Base-by-base conservation (phyloP, 1,284 basidiomycete species). In the Naganishia albida region DNA sequence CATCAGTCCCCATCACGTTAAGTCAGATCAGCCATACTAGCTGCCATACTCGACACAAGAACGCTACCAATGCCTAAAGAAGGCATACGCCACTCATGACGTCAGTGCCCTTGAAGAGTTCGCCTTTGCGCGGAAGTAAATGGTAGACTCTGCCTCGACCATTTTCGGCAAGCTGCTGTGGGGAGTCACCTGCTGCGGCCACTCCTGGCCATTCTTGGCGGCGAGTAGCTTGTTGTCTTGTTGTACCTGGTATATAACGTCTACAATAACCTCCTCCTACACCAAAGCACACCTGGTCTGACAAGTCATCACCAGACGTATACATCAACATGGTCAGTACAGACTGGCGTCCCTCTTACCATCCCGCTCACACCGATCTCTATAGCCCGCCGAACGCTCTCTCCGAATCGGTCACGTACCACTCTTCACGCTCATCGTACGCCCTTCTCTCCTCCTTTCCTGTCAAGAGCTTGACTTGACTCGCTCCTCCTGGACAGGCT, bases 371-470 rank as follows among this genome's bases (percentile, higher is more conserved):
- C 46, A 13, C 46, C 46, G 7, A 18, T 20, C 1, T 2, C 23
- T 13, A 48, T 34, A 64, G 62, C 62, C 52, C 15, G 30, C 64
- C 63, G 76, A 77, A 70, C 70, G 74, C 59, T 69, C 67, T 20
- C 70, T 78, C 69, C 69, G 71, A 51, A 49, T 76, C 65, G 54
- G 70, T 64, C 77, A 79, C 68, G 70, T 70, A 13, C 67, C 73
- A 56, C 66, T 78, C 62, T 77, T 79, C 69, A 65, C 65, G 42
- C 70, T 77, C 56, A 67, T 70, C 38, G 64, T 74, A 44, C 51
- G 64, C 30, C 39, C 8, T 44, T 28, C 30, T 12, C 25, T 44
- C 7, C 12, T 15, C 2, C 39, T 34, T 26, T 3, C n/a, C 10
- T 30, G 20, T 16, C 20, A 25, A 30, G n/a, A 25, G 15, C 8